phyloP scores from a whole-genome alignment of 495 filamentous ascomycete species.

The Lasiosphaeria hispida region DNA sequence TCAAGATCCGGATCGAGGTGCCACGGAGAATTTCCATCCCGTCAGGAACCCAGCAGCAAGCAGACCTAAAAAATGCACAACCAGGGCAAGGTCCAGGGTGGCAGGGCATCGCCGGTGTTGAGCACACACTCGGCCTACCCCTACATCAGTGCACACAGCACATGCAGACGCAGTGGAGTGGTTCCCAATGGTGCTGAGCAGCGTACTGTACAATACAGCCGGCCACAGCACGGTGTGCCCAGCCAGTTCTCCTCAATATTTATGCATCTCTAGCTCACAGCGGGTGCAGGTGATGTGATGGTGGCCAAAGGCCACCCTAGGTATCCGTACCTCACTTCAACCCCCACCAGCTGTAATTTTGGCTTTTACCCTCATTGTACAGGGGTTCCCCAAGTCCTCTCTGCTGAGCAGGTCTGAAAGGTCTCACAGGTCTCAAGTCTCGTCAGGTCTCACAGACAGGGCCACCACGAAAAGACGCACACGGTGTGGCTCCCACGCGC shows the following conservation, averaged over 20 bases:
- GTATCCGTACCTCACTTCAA: background rate
- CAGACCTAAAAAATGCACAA: background rate
- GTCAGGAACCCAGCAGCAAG: background rate
- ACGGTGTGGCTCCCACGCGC: background rate
- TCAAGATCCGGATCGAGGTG: slow-evolving; percentile 6
- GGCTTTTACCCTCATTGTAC: background rate
- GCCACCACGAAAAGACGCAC: background rate
- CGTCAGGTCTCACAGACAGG: background rate
- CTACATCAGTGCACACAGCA: too few species aligned
- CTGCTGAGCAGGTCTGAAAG: too few species aligned
- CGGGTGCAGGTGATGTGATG: slow-evolving; percentile 7
- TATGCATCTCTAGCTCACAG: slow-evolving; percentile 1
- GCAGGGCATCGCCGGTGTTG: background rate
- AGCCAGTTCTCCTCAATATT: background rate
- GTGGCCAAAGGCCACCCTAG: background rate
- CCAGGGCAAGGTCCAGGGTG: background rate
- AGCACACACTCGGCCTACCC: too few species aligned
- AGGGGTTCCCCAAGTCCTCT: slow-evolving; percentile 8
- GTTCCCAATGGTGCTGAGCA: too few species aligned
- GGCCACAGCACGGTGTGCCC: background rate
- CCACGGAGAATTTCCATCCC: slow-evolving; percentile 11
- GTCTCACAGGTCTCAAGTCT: background rate
- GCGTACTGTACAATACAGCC: background rate
- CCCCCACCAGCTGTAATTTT: background rate
- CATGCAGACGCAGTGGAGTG: too few species aligned